Evolutionary conservation across 192 early-diverging fungal species (phyloP).

Genomic region (Fimicolochytrium jonesii): DNA sequence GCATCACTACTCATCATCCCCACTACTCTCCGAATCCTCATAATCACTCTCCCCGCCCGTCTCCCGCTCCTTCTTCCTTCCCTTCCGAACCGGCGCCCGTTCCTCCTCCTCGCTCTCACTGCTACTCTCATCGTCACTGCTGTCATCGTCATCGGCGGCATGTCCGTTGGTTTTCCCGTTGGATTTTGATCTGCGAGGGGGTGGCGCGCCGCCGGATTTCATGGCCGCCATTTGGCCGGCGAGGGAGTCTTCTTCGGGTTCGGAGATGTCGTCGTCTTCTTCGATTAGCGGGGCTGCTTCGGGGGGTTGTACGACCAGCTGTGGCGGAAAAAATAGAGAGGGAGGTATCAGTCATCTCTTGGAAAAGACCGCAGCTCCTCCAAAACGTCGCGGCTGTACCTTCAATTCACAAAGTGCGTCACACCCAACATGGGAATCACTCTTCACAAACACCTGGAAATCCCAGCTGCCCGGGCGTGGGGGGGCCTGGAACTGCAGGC

Average conservation of each 20-base stretch:
- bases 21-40: conserved; percentile 22
- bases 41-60: conserved; percentile 3
- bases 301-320: conserved; percentile 57
- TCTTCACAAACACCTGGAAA: conserved; percentile 81
- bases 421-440: conserved; percentile 80
- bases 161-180: conserved; percentile 10
- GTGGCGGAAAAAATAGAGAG: neutral
- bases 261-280: conserved; percentile 92
- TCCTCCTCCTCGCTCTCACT: neutral
- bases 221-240: conserved; percentile 93
- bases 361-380: neutral
- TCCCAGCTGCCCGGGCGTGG: conserved; percentile 76
- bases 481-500: conserved; percentile 92
- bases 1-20: conserved; percentile 21
- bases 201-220: conserved; percentile 15
- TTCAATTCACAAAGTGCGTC: conserved; percentile 77
- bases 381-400: conserved; percentile 36
- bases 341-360: neutral
- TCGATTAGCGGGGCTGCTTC: conserved; percentile 69
- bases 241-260: conserved; percentile 93
- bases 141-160: neutral
- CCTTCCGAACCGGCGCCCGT: neutral
- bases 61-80: neutral
- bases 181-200: neutral
- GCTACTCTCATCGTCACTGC: neutral